Percentiles rank a stretch among this genome's conserved stretches.
Conservation (phyloP, 108 stramenopile genomes). For the Nitzschia sp. region DNA sequence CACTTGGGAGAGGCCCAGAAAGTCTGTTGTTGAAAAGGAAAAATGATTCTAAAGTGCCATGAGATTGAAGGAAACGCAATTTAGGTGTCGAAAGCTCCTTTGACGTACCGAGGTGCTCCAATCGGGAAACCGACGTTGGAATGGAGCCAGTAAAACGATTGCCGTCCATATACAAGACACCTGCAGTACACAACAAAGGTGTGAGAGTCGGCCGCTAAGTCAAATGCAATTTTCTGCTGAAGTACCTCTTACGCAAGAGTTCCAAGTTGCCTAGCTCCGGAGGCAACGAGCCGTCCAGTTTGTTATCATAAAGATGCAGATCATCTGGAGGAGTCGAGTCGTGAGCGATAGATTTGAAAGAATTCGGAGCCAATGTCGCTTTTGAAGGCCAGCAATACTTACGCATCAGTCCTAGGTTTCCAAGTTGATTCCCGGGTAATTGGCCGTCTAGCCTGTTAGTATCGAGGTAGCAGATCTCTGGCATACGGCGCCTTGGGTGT, state of each 20-base stretch:
- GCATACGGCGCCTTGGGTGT: neutral
- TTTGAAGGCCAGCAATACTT: neutral
- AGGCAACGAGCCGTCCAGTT: slow-evolving; percentile 33
- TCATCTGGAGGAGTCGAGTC: slow-evolving; percentile 1
- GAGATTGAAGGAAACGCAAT: neutral
- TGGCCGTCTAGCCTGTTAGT: slow-evolving; percentile 21
- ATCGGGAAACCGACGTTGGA: neutral
- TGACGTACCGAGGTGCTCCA: slow-evolving; percentile 15
- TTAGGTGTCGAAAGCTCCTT: neutral
- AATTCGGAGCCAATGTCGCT: neutral
- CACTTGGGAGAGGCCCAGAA: slow-evolving; percentile 5
- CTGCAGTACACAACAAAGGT: slow-evolving; percentile 4
- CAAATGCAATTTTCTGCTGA: too few species aligned
- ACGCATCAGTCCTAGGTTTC: slow-evolving; percentile 14
- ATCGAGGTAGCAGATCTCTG: slow-evolving; percentile 24
- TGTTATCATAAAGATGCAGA: slow-evolving; percentile 26
- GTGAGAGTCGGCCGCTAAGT: too few species aligned
- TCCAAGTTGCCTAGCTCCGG: slow-evolving; percentile 14
- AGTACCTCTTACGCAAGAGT: slow-evolving; percentile 6
- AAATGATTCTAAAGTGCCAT: slow-evolving; percentile 10
- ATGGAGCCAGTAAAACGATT: slow-evolving; percentile 33
- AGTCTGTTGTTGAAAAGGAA: slow-evolving; percentile 14
- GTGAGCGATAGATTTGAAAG: neutral
- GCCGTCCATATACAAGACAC: slow-evolving; percentile 14
- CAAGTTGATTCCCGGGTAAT: slow-evolving; percentile 19